Evolutionary conservation across 352 stramenopile species (phyloP), one percentile per base, ranked within the genome.

Genomic region (Globisporangium emineosum): DNA sequence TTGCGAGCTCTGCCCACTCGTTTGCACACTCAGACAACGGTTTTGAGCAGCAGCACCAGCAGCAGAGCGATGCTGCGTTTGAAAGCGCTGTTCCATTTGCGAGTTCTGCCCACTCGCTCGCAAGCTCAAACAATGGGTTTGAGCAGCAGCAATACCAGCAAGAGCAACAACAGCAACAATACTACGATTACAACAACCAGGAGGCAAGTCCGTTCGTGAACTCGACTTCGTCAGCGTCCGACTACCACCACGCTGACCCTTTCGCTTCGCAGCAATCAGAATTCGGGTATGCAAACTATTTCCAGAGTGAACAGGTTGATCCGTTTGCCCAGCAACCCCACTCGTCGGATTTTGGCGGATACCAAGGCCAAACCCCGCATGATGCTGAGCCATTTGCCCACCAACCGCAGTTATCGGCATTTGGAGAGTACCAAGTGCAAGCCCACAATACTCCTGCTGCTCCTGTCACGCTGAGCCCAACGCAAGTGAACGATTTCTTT

Each of bases 401-500:
- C 4, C 56, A 61, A 5, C 12, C 42, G 19, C 6, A 19, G 40
- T 10, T 27, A 23, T n/a, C 13, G 6, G 15, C 5, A 21, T 57
- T 57, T 37, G 51, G 43, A 19, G 51, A 27, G 12, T 49, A 64
- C 15, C 59, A 64, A 17, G 30, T 56, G 10, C 40, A 57, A 17
- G 5, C 29, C 29, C 29, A 32, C 2, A 5, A 30, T 8, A 25
- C 21, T 17, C 27, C 21, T 17, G 45, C 45, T 23, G 7, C 12
- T 21, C 35, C 47, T 17, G 45, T 25, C 7, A 33, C 50, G 30
- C 37, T 64, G 9, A 77, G 65, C 30, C 62, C 57, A 51, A 64
- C 37, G 35, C 73, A 72, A 65, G 55, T 69, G 3, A 70, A 73
- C 6, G 65, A 81, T 53, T 70, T 76, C 23, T 81, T 81, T 64